phyloP scores from a whole-genome alignment of 2,329 filamentous ascomycete species.

The Colletotrichum salicis region DNA sequence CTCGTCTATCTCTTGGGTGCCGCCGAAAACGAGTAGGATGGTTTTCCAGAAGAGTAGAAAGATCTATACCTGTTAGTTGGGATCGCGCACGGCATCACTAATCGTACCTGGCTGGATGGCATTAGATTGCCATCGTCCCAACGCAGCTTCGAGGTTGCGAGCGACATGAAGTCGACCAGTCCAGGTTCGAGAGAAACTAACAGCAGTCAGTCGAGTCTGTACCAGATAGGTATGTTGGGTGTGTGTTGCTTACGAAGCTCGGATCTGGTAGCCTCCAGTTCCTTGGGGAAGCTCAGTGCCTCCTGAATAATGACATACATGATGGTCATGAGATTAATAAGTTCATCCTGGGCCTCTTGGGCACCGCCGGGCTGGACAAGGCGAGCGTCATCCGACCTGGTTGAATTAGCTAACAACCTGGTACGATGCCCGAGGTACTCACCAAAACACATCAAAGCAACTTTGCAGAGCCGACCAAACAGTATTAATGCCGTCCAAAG shows the following conservation, averaged over 20 bases:
- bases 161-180: slow-evolving; percentile 77
- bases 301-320: slow-evolving; percentile 71
- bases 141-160: slow-evolving; percentile 73
- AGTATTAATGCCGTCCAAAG: slow-evolving; percentile 60
- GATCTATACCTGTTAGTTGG: slow-evolving; percentile 59
- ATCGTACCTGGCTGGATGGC: slow-evolving; percentile 71
- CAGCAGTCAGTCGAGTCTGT: slow-evolving; percentile 37
- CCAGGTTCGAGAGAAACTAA: slow-evolving; percentile 71
- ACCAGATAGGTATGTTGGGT: neutral
- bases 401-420: slow-evolving; percentile 42
- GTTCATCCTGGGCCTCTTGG: slow-evolving; percentile 67
- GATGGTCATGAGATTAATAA: slow-evolving; percentile 72
- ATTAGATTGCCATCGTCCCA: slow-evolving; percentile 75
- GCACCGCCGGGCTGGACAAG: slow-evolving; percentile 51
- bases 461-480: slow-evolving; percentile 63
- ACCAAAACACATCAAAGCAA: slow-evolving; percentile 66
- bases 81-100: slow-evolving; percentile 38
- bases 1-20: slow-evolving; percentile 75
- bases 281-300: slow-evolving; percentile 61
- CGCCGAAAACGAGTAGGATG: slow-evolving; percentile 85
- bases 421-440: slow-evolving; percentile 38
- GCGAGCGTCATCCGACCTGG: slow-evolving; percentile 59
- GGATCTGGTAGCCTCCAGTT: slow-evolving; percentile 56
- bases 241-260: slow-evolving; percentile 60
- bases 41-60: slow-evolving; percentile 93